These are phyloP conservation scores for Albizia julibrissin DNA, from an alignment of 306 rosid genomes.

Conservation along the genomic window DNA sequence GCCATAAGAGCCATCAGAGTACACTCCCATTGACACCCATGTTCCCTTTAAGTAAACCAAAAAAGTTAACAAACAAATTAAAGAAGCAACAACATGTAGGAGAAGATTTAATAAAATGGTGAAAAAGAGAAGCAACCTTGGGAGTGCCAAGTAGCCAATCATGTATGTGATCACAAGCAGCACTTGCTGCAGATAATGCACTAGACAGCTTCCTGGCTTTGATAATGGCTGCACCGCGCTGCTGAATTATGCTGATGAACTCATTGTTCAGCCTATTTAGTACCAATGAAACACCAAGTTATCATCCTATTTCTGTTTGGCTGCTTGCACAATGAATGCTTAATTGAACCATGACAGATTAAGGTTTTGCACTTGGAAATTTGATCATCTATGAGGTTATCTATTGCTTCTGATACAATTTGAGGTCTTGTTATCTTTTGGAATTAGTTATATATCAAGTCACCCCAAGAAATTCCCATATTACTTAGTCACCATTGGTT, in stretches of 20 bases:
- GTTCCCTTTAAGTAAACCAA: slow-evolving; percentile 47
- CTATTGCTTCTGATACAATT: neutral
- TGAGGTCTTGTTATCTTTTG: neutral
- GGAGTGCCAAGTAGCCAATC: slow-evolving; percentile 76
- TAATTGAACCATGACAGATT: neutral
- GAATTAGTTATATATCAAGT: no score
- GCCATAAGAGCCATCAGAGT: slow-evolving; percentile 89
- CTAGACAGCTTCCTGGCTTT: slow-evolving; percentile 66
- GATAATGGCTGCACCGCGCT: slow-evolving; percentile 66
- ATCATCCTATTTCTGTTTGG: neutral
- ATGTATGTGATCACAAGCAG: slow-evolving; percentile 77
- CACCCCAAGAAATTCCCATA: neutral
- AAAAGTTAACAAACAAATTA: slow-evolving; percentile 8
- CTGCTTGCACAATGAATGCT: neutral
- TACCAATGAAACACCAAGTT: neutral
- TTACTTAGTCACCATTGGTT: neutral
- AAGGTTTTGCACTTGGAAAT: neutral
- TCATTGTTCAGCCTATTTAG: slow-evolving; percentile 65
- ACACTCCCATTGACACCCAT: slow-evolving; percentile 97
- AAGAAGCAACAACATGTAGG: neutral
- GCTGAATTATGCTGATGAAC: slow-evolving; percentile 72
- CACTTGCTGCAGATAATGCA: slow-evolving; percentile 72
- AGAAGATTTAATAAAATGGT: slow-evolving; percentile 1
- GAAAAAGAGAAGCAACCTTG: slow-evolving; percentile 46
- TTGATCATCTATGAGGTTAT: neutral